These are phyloP conservation scores for Pythium aristosporum DNA, from an alignment of 352 stramenopile species.

Conservation along the genomic window DNA sequence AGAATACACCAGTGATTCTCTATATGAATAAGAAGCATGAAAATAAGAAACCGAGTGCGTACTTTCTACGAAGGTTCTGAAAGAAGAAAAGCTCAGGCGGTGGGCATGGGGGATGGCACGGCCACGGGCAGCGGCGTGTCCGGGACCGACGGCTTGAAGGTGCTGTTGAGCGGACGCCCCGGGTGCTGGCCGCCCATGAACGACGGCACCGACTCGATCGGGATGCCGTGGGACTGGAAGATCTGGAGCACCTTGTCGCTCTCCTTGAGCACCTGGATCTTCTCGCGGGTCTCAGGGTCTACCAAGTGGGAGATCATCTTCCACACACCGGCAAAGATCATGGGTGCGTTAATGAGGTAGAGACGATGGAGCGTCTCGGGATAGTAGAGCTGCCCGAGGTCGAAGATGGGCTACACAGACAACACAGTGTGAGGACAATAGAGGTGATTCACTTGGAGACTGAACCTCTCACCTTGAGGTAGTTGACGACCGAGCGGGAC, in stretches of 20 bases:
- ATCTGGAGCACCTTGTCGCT: slow-evolving; percentile 53
- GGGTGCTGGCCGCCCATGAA: slow-evolving; percentile 61
- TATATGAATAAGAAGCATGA: not conserved
- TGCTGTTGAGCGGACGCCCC: slow-evolving; percentile 62
- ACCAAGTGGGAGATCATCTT: slow-evolving; percentile 75
- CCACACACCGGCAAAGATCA: slow-evolving; percentile 83
- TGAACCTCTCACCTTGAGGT: slow-evolving; percentile 52
- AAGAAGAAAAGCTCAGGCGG: not conserved
- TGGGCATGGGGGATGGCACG: not conserved
- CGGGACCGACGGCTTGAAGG: slow-evolving; percentile 56
- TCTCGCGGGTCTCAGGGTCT: slow-evolving; percentile 72
- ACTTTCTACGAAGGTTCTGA: not conserved
- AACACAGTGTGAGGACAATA: not conserved
- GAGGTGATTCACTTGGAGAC: not conserved
- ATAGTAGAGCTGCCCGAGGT: slow-evolving; percentile 77
- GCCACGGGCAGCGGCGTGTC: slow-evolving; percentile 57
- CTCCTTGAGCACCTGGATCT: slow-evolving; percentile 85
- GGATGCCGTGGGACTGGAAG: slow-evolving; percentile 61
- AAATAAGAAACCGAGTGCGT: not conserved
- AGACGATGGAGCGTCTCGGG: slow-evolving; percentile 76
- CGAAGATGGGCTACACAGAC: slow-evolving; percentile 62
- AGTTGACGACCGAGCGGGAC: slow-evolving; percentile 48
- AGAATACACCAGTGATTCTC: not conserved
- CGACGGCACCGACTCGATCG: slow-evolving; percentile 49
- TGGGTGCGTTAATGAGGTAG: slow-evolving; percentile 80